Conservation (phyloP, 495 filamentous ascomycete species). For the Parathielavia hyrcaniae region DNA sequence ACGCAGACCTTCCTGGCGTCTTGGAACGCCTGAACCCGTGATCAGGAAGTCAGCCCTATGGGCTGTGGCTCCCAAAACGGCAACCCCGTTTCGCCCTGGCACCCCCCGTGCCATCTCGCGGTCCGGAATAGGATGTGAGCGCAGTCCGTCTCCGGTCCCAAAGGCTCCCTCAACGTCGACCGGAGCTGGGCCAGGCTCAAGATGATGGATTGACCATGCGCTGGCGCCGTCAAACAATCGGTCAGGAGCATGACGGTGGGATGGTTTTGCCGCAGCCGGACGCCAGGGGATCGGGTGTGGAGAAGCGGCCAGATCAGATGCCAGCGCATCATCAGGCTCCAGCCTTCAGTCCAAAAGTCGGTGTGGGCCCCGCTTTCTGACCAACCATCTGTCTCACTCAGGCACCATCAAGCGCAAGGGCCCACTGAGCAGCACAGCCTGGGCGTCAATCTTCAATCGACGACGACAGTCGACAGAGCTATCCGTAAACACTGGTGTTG, state of each 20-base stretch:
- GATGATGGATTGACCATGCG: neutral
- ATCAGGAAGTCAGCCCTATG: neutral
- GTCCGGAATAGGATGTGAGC: neutral
- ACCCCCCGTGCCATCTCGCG: neutral
- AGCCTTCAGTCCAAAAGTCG: conserved; percentile 32
- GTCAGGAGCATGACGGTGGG: neutral
- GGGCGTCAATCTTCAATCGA: no score
- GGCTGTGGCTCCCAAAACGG: neutral
- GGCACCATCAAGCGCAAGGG: neutral
- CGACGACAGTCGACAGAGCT: neutral
- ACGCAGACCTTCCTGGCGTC: neutral
- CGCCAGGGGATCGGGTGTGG: conserved; percentile 21
- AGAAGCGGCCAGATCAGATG: conserved; percentile 21
- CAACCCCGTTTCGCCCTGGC: neutral
- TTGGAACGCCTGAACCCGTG: no score
- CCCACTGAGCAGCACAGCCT: neutral
- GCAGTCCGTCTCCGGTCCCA: neutral
- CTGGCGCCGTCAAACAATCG: conserved; percentile 22
- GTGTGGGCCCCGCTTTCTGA: conserved; percentile 26
- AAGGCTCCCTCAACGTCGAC: neutral
- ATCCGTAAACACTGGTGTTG: neutral
- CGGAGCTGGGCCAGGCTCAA: neutral
- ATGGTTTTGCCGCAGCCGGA: conserved; percentile 10
- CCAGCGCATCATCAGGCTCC: conserved; percentile 25
- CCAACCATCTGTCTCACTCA: conserved; percentile 2